Base-by-base conservation (phyloP, 345 rosid species). In the Linum lewisii region DNA sequence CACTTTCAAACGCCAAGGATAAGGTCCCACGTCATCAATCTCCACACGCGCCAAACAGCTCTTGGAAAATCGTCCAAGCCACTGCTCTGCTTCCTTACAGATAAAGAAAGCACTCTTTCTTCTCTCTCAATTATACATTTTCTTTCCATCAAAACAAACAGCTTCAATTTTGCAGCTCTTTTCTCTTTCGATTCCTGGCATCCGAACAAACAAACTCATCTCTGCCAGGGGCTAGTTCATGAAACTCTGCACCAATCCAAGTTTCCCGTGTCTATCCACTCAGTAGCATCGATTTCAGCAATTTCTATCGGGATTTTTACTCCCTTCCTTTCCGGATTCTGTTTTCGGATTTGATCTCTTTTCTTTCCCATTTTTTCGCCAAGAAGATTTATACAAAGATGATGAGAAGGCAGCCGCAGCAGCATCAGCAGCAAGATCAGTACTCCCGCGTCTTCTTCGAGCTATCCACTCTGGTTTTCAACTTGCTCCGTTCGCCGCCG, bases 401-500 rank as follows among this genome's bases (percentile, higher is more conserved):
- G 87, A 84, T 69, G 90, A 69, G 80, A 62, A 73, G 77, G 45
- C 72, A 73, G 23, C 79, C 79, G 32, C 74, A 69, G 57, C 72
- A 60, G 45, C 72, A 26, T 7, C 65, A 57, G 18, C 69, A 32
- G 45, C 72, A 66, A 59, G 94, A 83, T 77, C 83, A 78, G 37
- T 73, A 73, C 18, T 78, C 94, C 1, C 76, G 77, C 66, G 72
- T 66, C 45, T 74, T 93, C 50, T 66, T 69, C 70, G 97, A 89
- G 77, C 76, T 93, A 4, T 89, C 94, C 0, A 63, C 80, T 49
- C 66, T 89, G 45, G 88, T 82, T 7, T 58, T 93, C 23, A 79
- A 60, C 62, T 81, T 89, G 29, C 75, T 93, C 24, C 88, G 95
- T 54, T 84, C 87, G 5, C 84, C 88, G 1, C 87, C 82, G 51